A percentile compares a stretch with the other conserved stretches of the same genome.
These are phyloP conservation scores for Claviceps lovelessii DNA, from an alignment of 2,329 filamentous ascomycete species.

Conservation along the genomic window DNA sequence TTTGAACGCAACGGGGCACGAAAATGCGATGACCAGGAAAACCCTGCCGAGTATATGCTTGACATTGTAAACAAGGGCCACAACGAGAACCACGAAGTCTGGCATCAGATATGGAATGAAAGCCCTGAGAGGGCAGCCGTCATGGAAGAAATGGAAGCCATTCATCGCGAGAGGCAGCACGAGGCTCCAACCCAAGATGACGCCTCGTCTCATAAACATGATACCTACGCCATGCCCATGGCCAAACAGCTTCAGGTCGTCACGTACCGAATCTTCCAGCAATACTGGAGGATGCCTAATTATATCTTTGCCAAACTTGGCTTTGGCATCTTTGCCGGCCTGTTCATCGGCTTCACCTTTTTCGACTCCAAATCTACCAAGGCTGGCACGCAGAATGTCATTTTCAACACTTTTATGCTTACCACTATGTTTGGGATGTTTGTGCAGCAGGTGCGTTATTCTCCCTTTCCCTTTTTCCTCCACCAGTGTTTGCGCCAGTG, in stretches of 20 bases:
- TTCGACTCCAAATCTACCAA: conserved; percentile 38
- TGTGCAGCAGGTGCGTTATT: conserved; percentile 38
- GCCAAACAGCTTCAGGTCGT: conserved; percentile 49
- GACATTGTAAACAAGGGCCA: conserved; percentile 30
- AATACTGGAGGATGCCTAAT: conserved; percentile 68
- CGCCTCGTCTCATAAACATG: conserved; percentile 18
- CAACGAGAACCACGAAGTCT: conserved; percentile 35
- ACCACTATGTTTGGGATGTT: conserved; percentile 59
- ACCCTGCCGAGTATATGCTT: conserved; percentile 67
- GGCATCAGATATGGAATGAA: conserved; percentile 51
- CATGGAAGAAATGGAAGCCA: conserved; percentile 46
- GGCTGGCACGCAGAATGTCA: conserved; percentile 59
- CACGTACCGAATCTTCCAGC: conserved; percentile 56
- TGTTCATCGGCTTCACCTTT: conserved; percentile 69
- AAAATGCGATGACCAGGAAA: conserved; percentile 45
- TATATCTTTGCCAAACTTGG: conserved; percentile 64
- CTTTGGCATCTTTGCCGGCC: conserved; percentile 42
- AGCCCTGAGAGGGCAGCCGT: conserved; percentile 37
- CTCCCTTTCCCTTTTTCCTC: no score
- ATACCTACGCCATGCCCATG: conserved; percentile 71
- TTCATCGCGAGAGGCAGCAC: conserved; percentile 35
- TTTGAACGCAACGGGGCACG: conserved; percentile 52
- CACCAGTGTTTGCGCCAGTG: not conserved
- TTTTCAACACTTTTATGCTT: conserved; percentile 65
- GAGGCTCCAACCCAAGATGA: conserved; percentile 6